Evolutionary conservation across 768 basidiomycete genomes (phyloP), one percentile per base, ranked within the genome.

Genomic region (Boletellus ananas): DNA sequence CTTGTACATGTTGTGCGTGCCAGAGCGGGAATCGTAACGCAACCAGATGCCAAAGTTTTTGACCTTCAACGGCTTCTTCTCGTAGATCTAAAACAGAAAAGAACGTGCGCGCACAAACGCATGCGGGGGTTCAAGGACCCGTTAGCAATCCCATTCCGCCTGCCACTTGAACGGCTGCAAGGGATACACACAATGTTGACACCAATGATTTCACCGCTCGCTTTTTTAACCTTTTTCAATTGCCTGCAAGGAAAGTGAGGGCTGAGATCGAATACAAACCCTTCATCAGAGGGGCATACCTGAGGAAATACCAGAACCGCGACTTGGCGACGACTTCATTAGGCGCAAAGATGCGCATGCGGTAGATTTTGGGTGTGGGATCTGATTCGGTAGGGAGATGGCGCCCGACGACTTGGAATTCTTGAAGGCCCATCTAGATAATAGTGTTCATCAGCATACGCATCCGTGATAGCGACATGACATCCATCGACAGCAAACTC

Each of bases 1-100:
- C 83, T 94, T 94, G 89, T 96, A 96, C 94, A 97, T 95, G 85
- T 99, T 99, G 86, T 98, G 96, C 40, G 96, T 99, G 57, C 96
- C 96, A 45, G 94, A 96, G 63, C 95, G 93, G 47, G 95, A 98
- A 76, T 99, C 96, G 75, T 99, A 99, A 63, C 95, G 90, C 70
- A 99, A 74, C 96, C 96, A 98, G 76, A 99, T 90, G 60, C 96
- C 96, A 69, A 99, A 97, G 87, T 96, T 98, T 84, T 99, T 98
- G 73, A 97, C 89, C 77, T 94, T 94, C 72, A 96, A 69, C 20
- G 96, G 96, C 74, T 88, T 92, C 83, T 91, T 94, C 79, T 98
- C 95, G 68, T 87, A 83, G 70, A 98, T 97, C 94, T 97, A 83
- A 65, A 60, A 51, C 3, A 51, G 61, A 49, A 35, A 43, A 34